Conservation (phyloP, 2,329 filamentous ascomycete species). For the Mycocentrospora acerina region DNA sequence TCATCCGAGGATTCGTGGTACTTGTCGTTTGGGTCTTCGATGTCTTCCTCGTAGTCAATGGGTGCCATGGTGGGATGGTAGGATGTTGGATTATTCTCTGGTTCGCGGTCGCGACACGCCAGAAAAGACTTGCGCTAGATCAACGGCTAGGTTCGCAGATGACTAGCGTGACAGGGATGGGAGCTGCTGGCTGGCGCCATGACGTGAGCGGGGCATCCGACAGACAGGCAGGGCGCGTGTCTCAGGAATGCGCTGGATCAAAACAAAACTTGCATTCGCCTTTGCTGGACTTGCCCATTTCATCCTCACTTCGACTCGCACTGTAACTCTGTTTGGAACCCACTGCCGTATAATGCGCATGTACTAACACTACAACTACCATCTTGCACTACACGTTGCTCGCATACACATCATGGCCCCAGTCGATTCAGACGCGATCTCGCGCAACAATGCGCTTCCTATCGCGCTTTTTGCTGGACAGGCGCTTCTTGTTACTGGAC, state of each 20-base stretch:
- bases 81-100: conserved; percentile 1
- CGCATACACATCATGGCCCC: conserved; percentile 35
- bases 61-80: conserved; percentile 26
- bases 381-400: conserved; percentile 2
- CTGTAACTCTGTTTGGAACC: too few relatives aligned
- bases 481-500: conserved; percentile 30
- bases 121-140: conserved; percentile 13
- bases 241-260: conserved; percentile 12
- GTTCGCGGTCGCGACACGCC: conserved; percentile 10
- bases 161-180: conserved; percentile 16
- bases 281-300: conserved; percentile 2
- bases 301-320: conserved; percentile 1
- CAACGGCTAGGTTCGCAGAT: conserved; percentile 14
- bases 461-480: conserved; percentile 36
- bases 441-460: conserved; percentile 37
- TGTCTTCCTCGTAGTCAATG: conserved; percentile 30
- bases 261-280: conserved; percentile 20
- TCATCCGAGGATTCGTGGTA: conserved; percentile 69
- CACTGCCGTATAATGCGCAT: conserved; percentile 11
- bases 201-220: conserved; percentile 26
- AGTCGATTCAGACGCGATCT: conserved; percentile 31
- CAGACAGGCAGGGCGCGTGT: conserved; percentile 17
- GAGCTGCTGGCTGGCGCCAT: conserved; percentile 11
- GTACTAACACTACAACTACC: conserved; percentile 3
- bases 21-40: conserved; percentile 42